Evolutionary conservation across 352 stramenopile species (phyloP).

Genomic region (Phytophthora pistaciae): DNA sequence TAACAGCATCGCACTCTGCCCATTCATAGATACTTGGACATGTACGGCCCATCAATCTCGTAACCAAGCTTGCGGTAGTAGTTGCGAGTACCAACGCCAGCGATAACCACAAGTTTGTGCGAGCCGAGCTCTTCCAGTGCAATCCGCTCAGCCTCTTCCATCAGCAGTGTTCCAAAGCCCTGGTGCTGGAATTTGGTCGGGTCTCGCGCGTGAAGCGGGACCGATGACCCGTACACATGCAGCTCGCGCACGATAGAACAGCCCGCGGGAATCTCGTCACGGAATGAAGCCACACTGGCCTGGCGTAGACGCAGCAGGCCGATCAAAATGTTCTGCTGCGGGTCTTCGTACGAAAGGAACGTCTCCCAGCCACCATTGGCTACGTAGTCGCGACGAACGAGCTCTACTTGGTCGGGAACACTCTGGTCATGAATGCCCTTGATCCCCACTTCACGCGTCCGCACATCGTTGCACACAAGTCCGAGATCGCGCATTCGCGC

Average conservation of each 20-base stretch:
- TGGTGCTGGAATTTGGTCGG: slow-evolving; percentile 98
- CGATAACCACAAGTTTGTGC: slow-evolving; percentile 97
- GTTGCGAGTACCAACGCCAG: slow-evolving; percentile 95
- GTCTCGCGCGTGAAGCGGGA: slow-evolving; percentile 94
- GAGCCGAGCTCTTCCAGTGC: slow-evolving; percentile 95
- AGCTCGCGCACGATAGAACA: slow-evolving; percentile 91
- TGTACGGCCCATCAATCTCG: slow-evolving; percentile 97
- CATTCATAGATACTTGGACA: slow-evolving; percentile 93
- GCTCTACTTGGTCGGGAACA: slow-evolving; percentile 96
- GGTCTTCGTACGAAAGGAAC: slow-evolving; percentile 97
- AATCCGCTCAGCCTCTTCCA: slow-evolving; percentile 98
- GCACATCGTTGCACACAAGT: slow-evolving; percentile 95
- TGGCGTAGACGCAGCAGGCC: slow-evolving; percentile 95
- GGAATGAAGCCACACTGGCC: slow-evolving; percentile 84
- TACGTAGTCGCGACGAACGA: slow-evolving; percentile 96
- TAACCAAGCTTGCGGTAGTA: slow-evolving; percentile 99
- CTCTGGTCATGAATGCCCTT: slow-evolving; percentile 96
- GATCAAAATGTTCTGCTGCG: slow-evolving; percentile 97
- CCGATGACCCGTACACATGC: slow-evolving; percentile 98
- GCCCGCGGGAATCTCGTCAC: slow-evolving; percentile 72
- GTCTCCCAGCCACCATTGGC: slow-evolving; percentile 98
- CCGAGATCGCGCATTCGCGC: slow-evolving; percentile 93
- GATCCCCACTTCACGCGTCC: slow-evolving; percentile 96
- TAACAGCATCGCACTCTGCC: background rate
- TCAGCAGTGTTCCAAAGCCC: slow-evolving; percentile 96